Percentiles rank a stretch among this genome's conserved stretches.
Evolutionary conservation across 257 asterid species (phyloP).

Genomic region (Paraleonurus japonicus): DNA sequence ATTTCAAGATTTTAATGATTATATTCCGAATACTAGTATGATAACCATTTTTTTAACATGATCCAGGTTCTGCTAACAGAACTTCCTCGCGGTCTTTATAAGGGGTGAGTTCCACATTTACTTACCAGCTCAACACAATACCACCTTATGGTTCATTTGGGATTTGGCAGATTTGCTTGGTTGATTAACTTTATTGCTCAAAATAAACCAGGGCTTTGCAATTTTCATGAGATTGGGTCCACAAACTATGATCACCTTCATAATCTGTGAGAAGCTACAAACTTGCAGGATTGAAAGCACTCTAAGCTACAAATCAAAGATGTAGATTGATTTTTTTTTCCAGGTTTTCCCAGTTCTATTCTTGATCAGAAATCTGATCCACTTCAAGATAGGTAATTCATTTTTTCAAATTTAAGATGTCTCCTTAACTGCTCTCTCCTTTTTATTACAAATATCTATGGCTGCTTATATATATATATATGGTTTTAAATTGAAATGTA

Average conservation of each 20-base stretch:
- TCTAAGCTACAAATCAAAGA: constrained; percentile 34
- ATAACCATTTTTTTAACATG: constrained; percentile 22
- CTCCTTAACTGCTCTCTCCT: constrained; percentile 27
- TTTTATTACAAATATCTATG: not conserved
- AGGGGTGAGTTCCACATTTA: constrained; percentile 64
- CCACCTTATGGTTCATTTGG: constrained; percentile 1
- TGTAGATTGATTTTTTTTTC: constrained; percentile 18
- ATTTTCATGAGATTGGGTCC: constrained; percentile 91
- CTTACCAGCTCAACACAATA: not conserved
- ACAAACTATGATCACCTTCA: constrained; percentile 85
- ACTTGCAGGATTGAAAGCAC: constrained; percentile 75
- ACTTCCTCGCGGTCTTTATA: constrained; percentile 91
- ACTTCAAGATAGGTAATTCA: not conserved
- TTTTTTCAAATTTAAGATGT: constrained; percentile 15
- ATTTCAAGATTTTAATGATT: not conserved
- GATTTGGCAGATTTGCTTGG: not conserved
- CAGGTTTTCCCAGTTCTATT: not conserved
- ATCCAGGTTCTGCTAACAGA: constrained; percentile 81
- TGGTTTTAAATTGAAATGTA: no score
- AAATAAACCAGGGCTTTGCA: constrained; percentile 58
- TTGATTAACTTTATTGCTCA: not conserved
- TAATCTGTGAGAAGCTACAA: constrained; percentile 82
- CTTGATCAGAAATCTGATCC: not conserved
- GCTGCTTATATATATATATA: constrained; percentile 9
- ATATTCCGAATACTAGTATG: constrained; percentile 9